Evolutionary conservation across 2,329 filamentous ascomycete species (phyloP).

Genomic region (Coniochaeta sp.): DNA sequence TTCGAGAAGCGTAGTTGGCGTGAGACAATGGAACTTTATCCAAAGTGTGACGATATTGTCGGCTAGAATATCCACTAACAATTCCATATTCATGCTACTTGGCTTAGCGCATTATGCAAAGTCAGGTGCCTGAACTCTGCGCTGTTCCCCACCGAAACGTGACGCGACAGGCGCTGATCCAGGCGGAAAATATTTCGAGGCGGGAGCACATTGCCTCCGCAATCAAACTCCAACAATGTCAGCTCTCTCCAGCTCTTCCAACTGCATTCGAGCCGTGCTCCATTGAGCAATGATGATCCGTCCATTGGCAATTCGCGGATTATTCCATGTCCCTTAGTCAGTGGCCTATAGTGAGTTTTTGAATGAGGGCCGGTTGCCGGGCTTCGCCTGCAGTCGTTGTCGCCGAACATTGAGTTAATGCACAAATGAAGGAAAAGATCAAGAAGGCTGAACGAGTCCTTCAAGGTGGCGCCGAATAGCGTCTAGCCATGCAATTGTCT

Average conservation of each 20-base stretch:
- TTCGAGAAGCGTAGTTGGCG: neutral
- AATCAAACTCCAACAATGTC: slow-evolving; percentile 1
- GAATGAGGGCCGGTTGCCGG: too few species aligned
- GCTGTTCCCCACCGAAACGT: neutral
- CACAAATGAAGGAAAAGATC: too few species aligned
- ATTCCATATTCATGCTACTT: neutral
- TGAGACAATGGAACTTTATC: neutral
- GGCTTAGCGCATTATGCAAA: neutral
- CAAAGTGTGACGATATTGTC: neutral
- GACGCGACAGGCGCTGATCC: neutral
- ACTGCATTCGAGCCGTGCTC: neutral
- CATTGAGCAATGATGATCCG: neutral
- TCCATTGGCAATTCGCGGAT: neutral
- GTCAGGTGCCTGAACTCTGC: neutral
- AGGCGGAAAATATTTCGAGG: neutral
- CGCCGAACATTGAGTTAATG: too few species aligned
- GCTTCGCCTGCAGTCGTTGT: too few species aligned
- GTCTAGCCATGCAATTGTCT: too few species aligned
- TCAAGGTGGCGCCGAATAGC: too few species aligned
- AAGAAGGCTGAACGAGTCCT: too few species aligned
- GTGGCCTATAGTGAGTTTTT: neutral
- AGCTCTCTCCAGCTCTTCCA: neutral
- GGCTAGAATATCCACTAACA: neutral
- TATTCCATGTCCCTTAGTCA: neutral
- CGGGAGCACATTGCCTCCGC: neutral